Evolutionary conservation across 2,329 filamentous ascomycete genomes (phyloP).

Genomic region (Fusarium continuum): DNA sequence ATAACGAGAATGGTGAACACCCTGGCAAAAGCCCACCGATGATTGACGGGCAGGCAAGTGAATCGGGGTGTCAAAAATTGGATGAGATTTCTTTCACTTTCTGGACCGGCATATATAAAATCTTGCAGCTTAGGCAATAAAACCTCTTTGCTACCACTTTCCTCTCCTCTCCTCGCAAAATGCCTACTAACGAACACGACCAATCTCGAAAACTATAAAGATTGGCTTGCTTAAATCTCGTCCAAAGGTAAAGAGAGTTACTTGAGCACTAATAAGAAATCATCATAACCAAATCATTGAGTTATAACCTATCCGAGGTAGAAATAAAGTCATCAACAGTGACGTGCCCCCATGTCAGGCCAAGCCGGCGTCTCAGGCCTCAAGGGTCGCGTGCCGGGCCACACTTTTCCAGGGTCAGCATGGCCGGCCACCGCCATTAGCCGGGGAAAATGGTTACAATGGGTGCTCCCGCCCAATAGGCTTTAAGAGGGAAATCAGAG

Average conservation of each 20-base stretch:
- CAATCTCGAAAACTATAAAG: too few species aligned
- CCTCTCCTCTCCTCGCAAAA: neutral
- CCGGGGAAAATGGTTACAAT: conserved; percentile 14
- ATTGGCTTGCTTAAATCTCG: too few species aligned
- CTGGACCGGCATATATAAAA: conserved; percentile 23
- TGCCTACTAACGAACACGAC: too few species aligned
- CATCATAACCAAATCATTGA: too few species aligned
- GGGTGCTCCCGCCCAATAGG: conserved; percentile 3
- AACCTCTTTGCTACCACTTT: conserved; percentile 26
- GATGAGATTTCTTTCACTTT: conserved; percentile 27
- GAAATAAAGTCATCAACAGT: conserved; percentile 2
- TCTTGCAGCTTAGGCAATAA: conserved; percentile 32
- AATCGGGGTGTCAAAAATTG: conserved; percentile 23
- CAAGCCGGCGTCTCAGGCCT: conserved; percentile 17
- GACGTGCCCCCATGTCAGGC: conserved; percentile 13
- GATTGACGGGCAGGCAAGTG: conserved; percentile 30
- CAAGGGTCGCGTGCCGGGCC: conserved; percentile 1
- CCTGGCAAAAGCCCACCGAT: conserved; percentile 28
- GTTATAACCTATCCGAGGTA: too few species aligned
- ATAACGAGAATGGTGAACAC: conserved; percentile 30
- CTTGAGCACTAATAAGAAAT: too few species aligned
- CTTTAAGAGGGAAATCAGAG: conserved; percentile 3
- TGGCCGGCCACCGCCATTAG: conserved; percentile 1
- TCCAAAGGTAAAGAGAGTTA: too few species aligned
- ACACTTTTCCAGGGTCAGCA: conserved; percentile 13